phyloP scores from a whole-genome alignment of 2,329 filamentous ascomycete genomes.

The Diplodia intermedia region DNA sequence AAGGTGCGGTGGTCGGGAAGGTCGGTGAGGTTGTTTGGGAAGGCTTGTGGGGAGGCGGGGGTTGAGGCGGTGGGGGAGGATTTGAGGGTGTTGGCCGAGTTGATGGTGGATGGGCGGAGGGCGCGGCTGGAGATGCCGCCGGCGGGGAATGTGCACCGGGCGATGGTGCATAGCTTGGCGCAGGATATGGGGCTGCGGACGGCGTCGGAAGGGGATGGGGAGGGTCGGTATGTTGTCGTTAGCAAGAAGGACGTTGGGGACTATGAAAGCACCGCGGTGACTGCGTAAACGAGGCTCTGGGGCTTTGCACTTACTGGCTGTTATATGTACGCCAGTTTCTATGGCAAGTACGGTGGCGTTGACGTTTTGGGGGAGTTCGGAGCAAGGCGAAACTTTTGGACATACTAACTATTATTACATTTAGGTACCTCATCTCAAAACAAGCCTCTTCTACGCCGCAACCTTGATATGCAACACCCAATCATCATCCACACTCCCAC shows the following conservation, averaged over 20 bases:
- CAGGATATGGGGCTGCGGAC: neutral
- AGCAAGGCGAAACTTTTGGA: too few species aligned
- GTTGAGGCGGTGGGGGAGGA: neutral
- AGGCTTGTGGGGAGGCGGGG: neutral
- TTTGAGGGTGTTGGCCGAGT: neutral
- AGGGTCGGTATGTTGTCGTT: neutral
- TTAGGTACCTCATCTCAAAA: too few species aligned
- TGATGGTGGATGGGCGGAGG: neutral
- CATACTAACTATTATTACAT: too few species aligned
- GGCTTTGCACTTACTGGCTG: neutral
- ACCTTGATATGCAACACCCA: conserved; percentile 1
- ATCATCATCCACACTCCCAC: conserved; percentile 15
- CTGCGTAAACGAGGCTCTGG: neutral
- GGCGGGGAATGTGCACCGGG: neutral
- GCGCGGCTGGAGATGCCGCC: neutral
- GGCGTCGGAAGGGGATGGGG: neutral
- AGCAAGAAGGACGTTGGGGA: neutral
- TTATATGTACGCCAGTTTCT: too few species aligned
- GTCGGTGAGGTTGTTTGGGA: neutral
- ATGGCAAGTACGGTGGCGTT: too few species aligned
- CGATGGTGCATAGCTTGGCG: neutral
- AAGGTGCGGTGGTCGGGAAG: neutral
- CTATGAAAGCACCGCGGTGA: neutral
- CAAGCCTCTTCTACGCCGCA: too few species aligned
- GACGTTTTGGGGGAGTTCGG: too few species aligned